Conservation (phyloP, 2,329 filamentous ascomycete genomes). For the Xylogone sp. region DNA sequence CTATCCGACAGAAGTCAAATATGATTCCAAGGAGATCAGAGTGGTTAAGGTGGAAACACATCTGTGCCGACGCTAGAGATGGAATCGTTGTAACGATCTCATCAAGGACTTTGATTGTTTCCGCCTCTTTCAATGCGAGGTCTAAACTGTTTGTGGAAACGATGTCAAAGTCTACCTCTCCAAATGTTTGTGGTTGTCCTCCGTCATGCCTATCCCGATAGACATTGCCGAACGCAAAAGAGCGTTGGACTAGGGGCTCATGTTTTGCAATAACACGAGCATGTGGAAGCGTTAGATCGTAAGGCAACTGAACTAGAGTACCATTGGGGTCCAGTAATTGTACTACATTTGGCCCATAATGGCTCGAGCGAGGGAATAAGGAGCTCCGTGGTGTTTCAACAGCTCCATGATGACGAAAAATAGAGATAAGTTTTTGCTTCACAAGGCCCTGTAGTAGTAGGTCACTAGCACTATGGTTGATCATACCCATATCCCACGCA, state of each 20-base stretch:
- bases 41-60: slow-evolving; percentile 91
- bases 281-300: slow-evolving; percentile 85
- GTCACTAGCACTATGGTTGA: slow-evolving; percentile 51
- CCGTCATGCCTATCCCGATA: slow-evolving; percentile 77
- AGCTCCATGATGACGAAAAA: slow-evolving; percentile 88
- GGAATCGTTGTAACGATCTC: slow-evolving; percentile 84
- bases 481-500: slow-evolving; percentile 67
- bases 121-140: slow-evolving; percentile 84
- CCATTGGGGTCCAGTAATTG: slow-evolving; percentile 79
- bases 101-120: slow-evolving; percentile 90
- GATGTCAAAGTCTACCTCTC: slow-evolving; percentile 95
- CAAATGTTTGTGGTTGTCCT: slow-evolving; percentile 76
- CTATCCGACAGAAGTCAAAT: slow-evolving; percentile 86
- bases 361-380: slow-evolving; percentile 76
- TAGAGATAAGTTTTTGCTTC: slow-evolving; percentile 67
- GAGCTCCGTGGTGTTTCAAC: slow-evolving; percentile 72
- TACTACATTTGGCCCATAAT: slow-evolving; percentile 73
- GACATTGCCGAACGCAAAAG: slow-evolving; percentile 83
- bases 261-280: slow-evolving; percentile 79
- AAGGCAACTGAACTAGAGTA: slow-evolving; percentile 89
- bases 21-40: slow-evolving; percentile 80
- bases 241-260: slow-evolving; percentile 64
- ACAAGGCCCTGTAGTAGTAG: slow-evolving; percentile 69
- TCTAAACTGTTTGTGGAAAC: slow-evolving; percentile 80
- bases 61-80: slow-evolving; percentile 62